These are phyloP conservation scores for Phytophthora idaei DNA, from an alignment of 352 stramenopile species.

Conservation along the genomic window DNA sequence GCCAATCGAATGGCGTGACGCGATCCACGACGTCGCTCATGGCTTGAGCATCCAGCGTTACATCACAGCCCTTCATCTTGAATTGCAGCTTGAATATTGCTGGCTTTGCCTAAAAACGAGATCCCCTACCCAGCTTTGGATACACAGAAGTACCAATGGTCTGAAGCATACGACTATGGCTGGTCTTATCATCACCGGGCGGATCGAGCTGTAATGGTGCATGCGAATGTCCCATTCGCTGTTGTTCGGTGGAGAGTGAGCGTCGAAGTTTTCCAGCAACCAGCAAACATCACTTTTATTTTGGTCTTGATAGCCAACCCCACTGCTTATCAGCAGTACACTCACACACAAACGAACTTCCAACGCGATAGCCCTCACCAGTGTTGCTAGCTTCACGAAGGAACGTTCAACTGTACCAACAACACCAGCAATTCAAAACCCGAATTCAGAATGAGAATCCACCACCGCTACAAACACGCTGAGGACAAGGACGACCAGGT, in stretches of 20 bases:
- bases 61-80: background rate
- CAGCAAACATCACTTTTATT: constrained; percentile 16
- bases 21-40: background rate
- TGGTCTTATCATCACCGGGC: constrained; percentile 18
- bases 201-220: constrained; percentile 19
- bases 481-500: constrained; percentile 41
- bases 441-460: constrained; percentile 23
- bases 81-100: background rate
- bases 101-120: background rate
- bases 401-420: constrained; percentile 3
- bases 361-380: background rate
- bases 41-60: background rate
- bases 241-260: constrained; percentile 19
- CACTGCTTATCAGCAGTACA: constrained; percentile 22
- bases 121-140: background rate
- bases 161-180: constrained; percentile 27
- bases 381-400: background rate
- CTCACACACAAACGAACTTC: constrained; percentile 7
- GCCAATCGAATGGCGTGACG: too few relatives aligned
- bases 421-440: background rate
- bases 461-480: constrained; percentile 25
- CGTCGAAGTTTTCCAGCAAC: constrained; percentile 12
- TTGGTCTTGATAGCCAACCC: constrained; percentile 24
- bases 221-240: constrained; percentile 3
- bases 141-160: constrained; percentile 6